A percentile compares a stretch with the other conserved stretches of the same genome.
Conservation (phyloP, 2,329 filamentous ascomycete genomes). For the Aureobasidium sp. region DNA sequence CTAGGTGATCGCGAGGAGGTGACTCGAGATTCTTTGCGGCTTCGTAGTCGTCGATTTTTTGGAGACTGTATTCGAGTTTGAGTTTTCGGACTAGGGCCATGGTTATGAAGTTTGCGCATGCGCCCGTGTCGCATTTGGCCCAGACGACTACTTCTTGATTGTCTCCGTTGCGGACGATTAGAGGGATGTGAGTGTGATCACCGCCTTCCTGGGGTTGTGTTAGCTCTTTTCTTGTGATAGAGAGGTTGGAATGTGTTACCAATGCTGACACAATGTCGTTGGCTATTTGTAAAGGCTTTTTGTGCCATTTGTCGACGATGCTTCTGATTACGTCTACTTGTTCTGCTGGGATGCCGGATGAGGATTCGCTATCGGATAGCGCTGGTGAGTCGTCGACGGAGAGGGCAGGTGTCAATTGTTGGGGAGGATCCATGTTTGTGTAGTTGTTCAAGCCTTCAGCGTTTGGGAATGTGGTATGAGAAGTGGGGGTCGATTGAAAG, state of each 20-base stretch:
- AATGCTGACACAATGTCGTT: constrained; percentile 16
- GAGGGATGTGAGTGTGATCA: constrained; percentile 18
- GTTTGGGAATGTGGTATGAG: neutral
- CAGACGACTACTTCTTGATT: constrained; percentile 17
- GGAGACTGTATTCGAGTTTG: constrained; percentile 1
- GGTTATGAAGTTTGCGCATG: constrained; percentile 19
- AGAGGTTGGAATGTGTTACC: neutral
- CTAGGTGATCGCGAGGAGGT: constrained; percentile 2
- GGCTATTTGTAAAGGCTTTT: constrained; percentile 17
- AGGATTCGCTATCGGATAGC: neutral
- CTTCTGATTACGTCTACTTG: constrained; percentile 15
- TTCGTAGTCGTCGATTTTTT: constrained; percentile 1
- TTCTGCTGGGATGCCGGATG: constrained; percentile 2
- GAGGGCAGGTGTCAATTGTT: neutral
- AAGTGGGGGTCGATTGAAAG: no score
- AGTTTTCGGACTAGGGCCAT: constrained; percentile 8
- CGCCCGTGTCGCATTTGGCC: constrained; percentile 21
- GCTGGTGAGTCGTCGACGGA: neutral
- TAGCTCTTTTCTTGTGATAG: neutral
- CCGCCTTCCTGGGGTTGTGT: constrained; percentile 11
- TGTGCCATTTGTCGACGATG: constrained; percentile 18
- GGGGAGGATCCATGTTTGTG: neutral
- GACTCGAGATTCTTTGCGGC: neutral
- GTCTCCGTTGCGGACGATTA: constrained; percentile 17
- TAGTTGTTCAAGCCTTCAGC: neutral